Base-by-base conservation (phyloP, 1,139 yeast species). In the Chernovozyma sophiae-reginae region DNA sequence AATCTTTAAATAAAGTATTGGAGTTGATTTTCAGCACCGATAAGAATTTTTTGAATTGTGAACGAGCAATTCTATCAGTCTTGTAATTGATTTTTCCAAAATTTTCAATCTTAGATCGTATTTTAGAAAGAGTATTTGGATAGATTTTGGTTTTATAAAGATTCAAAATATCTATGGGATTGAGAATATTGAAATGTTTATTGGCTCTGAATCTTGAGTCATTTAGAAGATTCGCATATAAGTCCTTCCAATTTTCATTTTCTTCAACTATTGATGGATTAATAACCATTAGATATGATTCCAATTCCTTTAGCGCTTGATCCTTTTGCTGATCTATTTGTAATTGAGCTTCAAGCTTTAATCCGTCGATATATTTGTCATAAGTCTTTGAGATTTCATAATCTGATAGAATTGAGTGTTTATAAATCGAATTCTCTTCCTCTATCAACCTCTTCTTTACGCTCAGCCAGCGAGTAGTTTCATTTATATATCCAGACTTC, bases 391-490 rank as follows among this genome's bases (percentile, higher is more conserved):
- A 68, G 36, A 81, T 77, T 36, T 79, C 72, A 20, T 62, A 62
- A 38, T 80, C 86, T 22, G 79, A 69, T 26, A 83, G 69, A 23
- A 81, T 75, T 2, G 86, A 68, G 48, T 78, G 82, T 43, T 69
- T 71, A 56, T 79, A 86, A 11, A 82, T 74, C 0, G 90, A 79
- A 48, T 69, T 66, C 15, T 85, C 94, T 35, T 81, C 79, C 4
- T 64, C 56, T 3, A 86, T 68, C 39, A 72, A 44, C 17, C 48
- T 36, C 18, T 61, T 62, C 43, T 72, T 74, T 1, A 77, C 67
- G 0, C 81, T 72, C 23, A 55, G 48, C 96, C 96, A 89, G 31
- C 86, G 62, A 0, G 95, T 79, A 41, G 70, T 74, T 43, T 77
- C 68, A 27, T 68, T 65, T 26, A 87, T 64, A 20, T 69, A 64